These are phyloP conservation scores for Solanum aculeatissimum DNA, from an alignment of 305 asterid species.

Conservation along the genomic window DNA sequence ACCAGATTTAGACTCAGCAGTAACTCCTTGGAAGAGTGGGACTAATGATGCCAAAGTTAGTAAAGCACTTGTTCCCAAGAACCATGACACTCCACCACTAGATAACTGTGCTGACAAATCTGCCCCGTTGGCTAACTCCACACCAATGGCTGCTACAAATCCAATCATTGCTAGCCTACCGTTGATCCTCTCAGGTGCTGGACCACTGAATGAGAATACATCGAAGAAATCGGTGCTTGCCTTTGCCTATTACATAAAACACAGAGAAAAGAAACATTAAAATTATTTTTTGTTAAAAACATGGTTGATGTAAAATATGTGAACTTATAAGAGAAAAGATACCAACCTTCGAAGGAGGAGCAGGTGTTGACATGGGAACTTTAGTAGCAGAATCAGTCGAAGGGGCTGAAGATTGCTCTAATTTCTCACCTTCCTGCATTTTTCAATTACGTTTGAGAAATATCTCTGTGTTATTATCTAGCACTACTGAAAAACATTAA, in stretches of 20 bases:
- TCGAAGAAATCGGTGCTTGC: slow-evolving; percentile 33
- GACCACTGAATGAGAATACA: slow-evolving; percentile 63
- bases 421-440: neutral
- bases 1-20: slow-evolving; percentile 38
- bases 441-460: too few relatives aligned
- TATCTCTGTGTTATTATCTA: too few relatives aligned
- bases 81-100: slow-evolving; percentile 54
- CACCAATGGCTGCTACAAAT: slow-evolving; percentile 64
- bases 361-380: slow-evolving; percentile 10
- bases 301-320: neutral
- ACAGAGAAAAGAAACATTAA: too few relatives aligned
- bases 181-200: slow-evolving; percentile 79
- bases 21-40: slow-evolving; percentile 52
- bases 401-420: neutral
- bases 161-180: slow-evolving; percentile 89
- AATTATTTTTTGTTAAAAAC: too few relatives aligned
- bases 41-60: slow-evolving; percentile 53
- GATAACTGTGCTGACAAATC: slow-evolving; percentile 42
- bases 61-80: slow-evolving; percentile 37
- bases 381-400: neutral
- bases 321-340: too few relatives aligned
- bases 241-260: slow-evolving; percentile 12
- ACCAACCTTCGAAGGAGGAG: slow-evolving; percentile 8
- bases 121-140: slow-evolving; percentile 51
- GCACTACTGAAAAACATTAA: too few relatives aligned